These are phyloP conservation scores for Neonectria sp. DNA, from an alignment of 2,329 filamentous ascomycete genomes.

Conservation along the genomic window DNA sequence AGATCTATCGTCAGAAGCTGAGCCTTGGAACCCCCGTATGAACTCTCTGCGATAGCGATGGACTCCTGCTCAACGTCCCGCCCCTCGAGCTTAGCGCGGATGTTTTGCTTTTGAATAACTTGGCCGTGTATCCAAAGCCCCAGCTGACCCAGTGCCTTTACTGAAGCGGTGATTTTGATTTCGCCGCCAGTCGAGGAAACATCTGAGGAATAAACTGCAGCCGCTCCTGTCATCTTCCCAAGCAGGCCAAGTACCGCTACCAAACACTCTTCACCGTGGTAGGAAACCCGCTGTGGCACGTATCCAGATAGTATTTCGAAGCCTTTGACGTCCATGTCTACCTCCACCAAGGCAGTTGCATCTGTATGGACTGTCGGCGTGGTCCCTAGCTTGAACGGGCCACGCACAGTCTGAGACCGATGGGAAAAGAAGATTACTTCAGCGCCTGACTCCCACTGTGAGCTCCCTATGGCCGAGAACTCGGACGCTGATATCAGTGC, in stretches of 20 bases:
- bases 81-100: not conserved
- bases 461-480: not conserved
- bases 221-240: slow-evolving; percentile 6
- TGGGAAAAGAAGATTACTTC: slow-evolving; percentile 10
- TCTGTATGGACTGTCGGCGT: not conserved
- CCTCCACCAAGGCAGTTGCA: not conserved
- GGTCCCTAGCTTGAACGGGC: not conserved
- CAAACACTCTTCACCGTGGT: not conserved
- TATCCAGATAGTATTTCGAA: not conserved
- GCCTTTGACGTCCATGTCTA: not conserved
- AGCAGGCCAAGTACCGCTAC: slow-evolving; percentile 6
- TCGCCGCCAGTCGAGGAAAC: not conserved
- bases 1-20: slow-evolving; percentile 2
- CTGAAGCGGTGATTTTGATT: not conserved
- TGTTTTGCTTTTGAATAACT: not conserved
- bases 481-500: not conserved
- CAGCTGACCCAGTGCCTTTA: not conserved
- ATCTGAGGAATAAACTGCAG: slow-evolving; percentile 2
- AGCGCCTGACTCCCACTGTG: not conserved
- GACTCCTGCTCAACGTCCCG: not conserved
- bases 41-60: not conserved
- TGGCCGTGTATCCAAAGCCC: not conserved
- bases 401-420: slow-evolving; percentile 2
- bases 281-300: not conserved
- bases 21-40: not conserved